Conservation (phyloP, 163 green algal species). For the Coccomyxa subellipsoidea region DNA sequence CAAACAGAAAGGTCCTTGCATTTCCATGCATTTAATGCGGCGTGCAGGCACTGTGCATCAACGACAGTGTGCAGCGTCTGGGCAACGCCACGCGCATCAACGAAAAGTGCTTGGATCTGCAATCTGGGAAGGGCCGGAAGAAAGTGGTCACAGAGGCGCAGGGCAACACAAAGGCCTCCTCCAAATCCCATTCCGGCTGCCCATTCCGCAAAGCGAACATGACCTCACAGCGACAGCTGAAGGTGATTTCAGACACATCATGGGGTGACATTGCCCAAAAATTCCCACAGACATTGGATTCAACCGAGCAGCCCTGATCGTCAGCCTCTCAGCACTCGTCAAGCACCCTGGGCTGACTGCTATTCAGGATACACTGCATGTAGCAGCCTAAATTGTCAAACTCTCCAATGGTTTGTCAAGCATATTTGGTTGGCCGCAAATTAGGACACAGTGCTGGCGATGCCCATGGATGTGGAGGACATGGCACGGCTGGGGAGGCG, state of each 20-base stretch:
- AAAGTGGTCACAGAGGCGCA: background rate
- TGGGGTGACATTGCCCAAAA: too few relatives aligned
- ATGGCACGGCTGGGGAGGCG: constrained; percentile 48
- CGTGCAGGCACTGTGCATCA: constrained; percentile 75
- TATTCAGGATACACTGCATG: too few relatives aligned
- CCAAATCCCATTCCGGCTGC: constrained; percentile 37
- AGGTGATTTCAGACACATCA: background rate
- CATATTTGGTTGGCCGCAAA: background rate
- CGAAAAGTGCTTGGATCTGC: constrained; percentile 90
- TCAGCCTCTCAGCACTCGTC: too few relatives aligned
- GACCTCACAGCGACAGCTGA: constrained; percentile 1
- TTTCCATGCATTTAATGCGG: background rate
- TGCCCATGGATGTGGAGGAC: constrained; percentile 82
- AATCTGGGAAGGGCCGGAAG: constrained; percentile 40
- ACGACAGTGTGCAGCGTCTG: constrained; percentile 67
- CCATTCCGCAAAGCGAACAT: constrained; percentile 39
- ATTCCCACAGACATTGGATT: too few relatives aligned
- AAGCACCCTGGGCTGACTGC: too few relatives aligned
- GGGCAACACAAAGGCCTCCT: background rate
- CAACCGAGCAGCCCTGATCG: too few relatives aligned
- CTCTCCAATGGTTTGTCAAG: too few relatives aligned
- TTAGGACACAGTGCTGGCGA: constrained; percentile 49
- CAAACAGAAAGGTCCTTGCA: background rate
- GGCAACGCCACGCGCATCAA: constrained; percentile 64
- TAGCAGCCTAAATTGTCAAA: too few relatives aligned